Evolutionary conservation across 768 basidiomycete genomes (phyloP), one percentile per base, ranked within the genome.

Genomic region (Leccinum disarticulatum): DNA sequence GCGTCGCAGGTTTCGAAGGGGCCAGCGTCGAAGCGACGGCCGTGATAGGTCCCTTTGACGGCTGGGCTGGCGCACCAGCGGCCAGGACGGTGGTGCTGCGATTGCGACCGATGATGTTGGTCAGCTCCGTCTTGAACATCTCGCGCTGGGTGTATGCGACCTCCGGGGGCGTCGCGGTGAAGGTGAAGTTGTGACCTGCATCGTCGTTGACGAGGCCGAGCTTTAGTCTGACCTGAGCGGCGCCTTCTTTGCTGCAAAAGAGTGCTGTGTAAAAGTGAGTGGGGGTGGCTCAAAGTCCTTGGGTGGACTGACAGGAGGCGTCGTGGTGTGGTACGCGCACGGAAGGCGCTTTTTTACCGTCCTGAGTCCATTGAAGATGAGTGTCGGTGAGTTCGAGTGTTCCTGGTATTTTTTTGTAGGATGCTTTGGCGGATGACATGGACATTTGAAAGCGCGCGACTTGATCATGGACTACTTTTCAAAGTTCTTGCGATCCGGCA

Each of bases 201-300:
- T 90, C 88, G 70, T 91, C 85, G 52, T 78, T 80, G 55, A 84
- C 73, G 33, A 93, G 78, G 2, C 83, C 86, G 35, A 95, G 76
- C 68, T 93, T 93, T 52, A 94, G 78, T 52, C 86, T 81, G 66
- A 91, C 89, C 70, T 93, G 90, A 0, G 89, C 75, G 6, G 90
- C 87, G 56, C 88, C 88, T 67, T 89, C 87, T 67, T 94, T 94
- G 70, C 90, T 92, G 67, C 88, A 92, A 69, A 93, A 93, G 36
- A 95, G 80, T 17, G 90, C 91, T 91, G 70, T 62, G 0, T 43
- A 52, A 17, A 7, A 27, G 48, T 36, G 43, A 43, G 59, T 49
- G 28, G 56, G 57, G 59, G 51, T 58, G 38, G 33, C 33, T 33
- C 33, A 33, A 33, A 33, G 33, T 33, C 33, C 11, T 33, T 33